Evolutionary conservation across 116 monocot species (phyloP).

Genomic region (Dioscorea cayenensis): DNA sequence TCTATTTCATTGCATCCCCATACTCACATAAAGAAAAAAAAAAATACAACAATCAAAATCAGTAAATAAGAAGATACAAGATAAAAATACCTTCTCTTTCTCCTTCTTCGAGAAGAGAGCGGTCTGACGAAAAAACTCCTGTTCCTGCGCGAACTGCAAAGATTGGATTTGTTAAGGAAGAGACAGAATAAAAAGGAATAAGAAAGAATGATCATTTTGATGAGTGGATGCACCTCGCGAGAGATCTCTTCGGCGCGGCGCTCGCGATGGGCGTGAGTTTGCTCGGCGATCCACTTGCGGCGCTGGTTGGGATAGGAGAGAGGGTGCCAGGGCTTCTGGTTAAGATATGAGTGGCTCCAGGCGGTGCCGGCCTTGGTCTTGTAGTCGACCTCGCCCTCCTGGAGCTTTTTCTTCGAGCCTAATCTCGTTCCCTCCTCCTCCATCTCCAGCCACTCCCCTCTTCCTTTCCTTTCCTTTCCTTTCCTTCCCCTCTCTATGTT

Average conservation of each 20-base stretch:
- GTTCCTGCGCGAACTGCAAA: conserved; percentile 92
- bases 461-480: neutral
- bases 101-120: conserved; percentile 85
- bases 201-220: neutral
- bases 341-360: conserved; percentile 92
- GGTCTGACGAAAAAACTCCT: conserved; percentile 93
- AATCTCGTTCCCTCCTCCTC: conserved; percentile 15
- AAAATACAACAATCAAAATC: neutral
- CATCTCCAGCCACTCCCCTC: conserved; percentile 2
- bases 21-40: too few relatives aligned
- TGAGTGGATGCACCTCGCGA: conserved; percentile 38
- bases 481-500: neutral
- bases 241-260: conserved; percentile 71
- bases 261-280: conserved; percentile 53
- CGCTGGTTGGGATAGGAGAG: conserved; percentile 98
- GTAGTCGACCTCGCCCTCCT: conserved; percentile 69
- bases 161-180: neutral
- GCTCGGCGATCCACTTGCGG: conserved; percentile 99
- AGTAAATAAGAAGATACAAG: neutral
- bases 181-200: neutral
- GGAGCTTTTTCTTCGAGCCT: conserved; percentile 14
- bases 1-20: too few relatives aligned
- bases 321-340: conserved; percentile 99
- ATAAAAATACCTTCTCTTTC: conserved; percentile 72
- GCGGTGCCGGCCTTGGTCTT: conserved; percentile 86